phyloP scores from a whole-genome alignment of 768 basidiomycete species.

The Kwoniella dendrophila region DNA sequence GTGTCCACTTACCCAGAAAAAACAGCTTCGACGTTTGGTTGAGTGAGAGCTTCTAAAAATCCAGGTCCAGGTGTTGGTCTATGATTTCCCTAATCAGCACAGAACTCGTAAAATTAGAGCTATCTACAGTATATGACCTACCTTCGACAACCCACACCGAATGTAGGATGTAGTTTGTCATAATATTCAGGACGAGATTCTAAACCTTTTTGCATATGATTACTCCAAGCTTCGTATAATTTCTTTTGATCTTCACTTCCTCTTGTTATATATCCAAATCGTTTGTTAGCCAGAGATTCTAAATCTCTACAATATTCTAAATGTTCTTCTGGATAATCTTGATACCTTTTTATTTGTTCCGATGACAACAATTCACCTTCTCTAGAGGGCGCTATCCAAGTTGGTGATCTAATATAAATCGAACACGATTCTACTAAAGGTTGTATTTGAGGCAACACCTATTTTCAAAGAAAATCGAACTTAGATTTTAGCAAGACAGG shows the following conservation, averaged over 20 bases:
- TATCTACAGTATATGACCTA: not conserved
- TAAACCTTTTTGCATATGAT: constrained; percentile 11
- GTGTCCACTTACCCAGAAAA: constrained; percentile 9
- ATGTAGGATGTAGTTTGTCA: constrained; percentile 12
- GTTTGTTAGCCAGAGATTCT: constrained; percentile 13
- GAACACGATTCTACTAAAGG: constrained; percentile 14
- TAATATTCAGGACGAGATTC: constrained; percentile 13
- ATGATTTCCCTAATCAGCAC: not conserved
- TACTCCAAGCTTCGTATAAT: constrained; percentile 12
- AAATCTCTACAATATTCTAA: constrained; percentile 12
- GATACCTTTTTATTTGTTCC: constrained; percentile 4
- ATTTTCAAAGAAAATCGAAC: too few species aligned
- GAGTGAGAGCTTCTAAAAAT: constrained; percentile 9
- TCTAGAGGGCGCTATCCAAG: constrained; percentile 14
- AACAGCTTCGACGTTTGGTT: constrained; percentile 10
- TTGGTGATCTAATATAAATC: constrained; percentile 10
- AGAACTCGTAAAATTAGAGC: not conserved
- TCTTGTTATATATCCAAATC: constrained; percentile 17
- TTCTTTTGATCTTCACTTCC: constrained; percentile 17
- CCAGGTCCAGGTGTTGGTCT: constrained; percentile 17
- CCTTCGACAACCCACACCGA: constrained; percentile 16
- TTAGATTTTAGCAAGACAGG: too few species aligned
- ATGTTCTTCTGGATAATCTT: constrained; percentile 14
- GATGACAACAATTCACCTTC: constrained; percentile 12
- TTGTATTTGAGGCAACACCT: constrained; percentile 17